Evolutionary conservation across 2,329 filamentous ascomycete species (phyloP).

Genomic region (Aureobasidium subglaciale): DNA sequence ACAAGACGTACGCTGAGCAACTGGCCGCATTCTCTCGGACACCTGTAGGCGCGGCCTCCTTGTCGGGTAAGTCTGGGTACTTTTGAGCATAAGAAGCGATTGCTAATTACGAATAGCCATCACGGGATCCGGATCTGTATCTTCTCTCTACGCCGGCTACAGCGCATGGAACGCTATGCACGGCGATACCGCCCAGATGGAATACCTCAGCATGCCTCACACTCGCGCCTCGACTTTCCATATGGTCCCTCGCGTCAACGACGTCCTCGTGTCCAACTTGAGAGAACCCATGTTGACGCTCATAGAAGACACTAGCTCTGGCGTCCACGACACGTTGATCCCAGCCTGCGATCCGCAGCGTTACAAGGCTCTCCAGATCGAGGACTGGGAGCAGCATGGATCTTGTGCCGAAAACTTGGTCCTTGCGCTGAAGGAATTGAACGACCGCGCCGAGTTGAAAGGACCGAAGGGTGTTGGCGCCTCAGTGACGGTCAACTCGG

Average conservation of each 20-base stretch:
- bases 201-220: constrained; percentile 42
- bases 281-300: constrained; percentile 41
- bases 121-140: constrained; percentile 41
- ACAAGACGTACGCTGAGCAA: constrained; percentile 44
- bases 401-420: constrained; percentile 44
- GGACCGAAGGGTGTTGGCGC: constrained; percentile 40
- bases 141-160: constrained; percentile 43
- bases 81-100: neutral
- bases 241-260: constrained; percentile 35
- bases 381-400: constrained; percentile 39
- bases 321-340: constrained; percentile 42
- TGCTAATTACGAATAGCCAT: constrained; percentile 27
- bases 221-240: constrained; percentile 36
- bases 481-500: constrained; percentile 42
- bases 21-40: constrained; percentile 45
- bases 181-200: constrained; percentile 33
- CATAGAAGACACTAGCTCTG: constrained; percentile 38
- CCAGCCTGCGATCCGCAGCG: constrained; percentile 41
- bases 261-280: constrained; percentile 39
- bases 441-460: constrained; percentile 40
- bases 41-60: constrained; percentile 42
- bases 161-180: constrained; percentile 36
- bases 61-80: constrained; percentile 29
- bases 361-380: constrained; percentile 36
- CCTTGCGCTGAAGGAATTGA: constrained; percentile 41